Percentiles rank a stretch among this genome's conserved stretches.
These are phyloP conservation scores for Aspergillus saccharolyticus DNA, from an alignment of 495 filamentous ascomycete genomes.

Conservation along the genomic window DNA sequence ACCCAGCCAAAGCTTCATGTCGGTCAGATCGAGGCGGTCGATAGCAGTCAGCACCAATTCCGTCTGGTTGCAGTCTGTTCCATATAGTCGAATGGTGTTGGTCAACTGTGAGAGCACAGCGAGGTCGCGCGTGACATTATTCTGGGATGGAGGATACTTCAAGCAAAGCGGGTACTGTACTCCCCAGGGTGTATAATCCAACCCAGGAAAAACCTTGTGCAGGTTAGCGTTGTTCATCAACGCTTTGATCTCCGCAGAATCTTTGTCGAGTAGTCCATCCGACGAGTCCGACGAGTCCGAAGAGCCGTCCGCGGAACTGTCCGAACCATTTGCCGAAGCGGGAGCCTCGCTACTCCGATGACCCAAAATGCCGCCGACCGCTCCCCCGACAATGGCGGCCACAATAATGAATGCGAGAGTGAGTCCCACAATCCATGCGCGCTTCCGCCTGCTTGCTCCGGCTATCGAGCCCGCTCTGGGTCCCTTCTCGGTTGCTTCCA, in stretches of 20 bases:
- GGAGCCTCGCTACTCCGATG: slow-evolving; percentile 27
- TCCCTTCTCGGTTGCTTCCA: slow-evolving; percentile 21
- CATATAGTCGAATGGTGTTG: slow-evolving; percentile 84
- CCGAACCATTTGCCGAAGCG: slow-evolving; percentile 17
- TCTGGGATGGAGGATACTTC: slow-evolving; percentile 72
- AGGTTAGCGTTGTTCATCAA: slow-evolving; percentile 75
- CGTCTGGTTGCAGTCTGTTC: slow-evolving; percentile 97
- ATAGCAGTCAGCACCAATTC: slow-evolving; percentile 89
- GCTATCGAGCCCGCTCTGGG: slow-evolving; percentile 51
- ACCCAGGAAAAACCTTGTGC: slow-evolving; percentile 93
- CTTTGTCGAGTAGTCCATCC: slow-evolving; percentile 59
- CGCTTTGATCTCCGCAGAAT: slow-evolving; percentile 74
- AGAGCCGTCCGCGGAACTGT: slow-evolving; percentile 32
- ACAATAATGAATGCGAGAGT: slow-evolving; percentile 59
- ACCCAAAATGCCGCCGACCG: slow-evolving; percentile 67
- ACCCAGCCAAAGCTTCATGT: slow-evolving; percentile 91
- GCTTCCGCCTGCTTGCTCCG: slow-evolving; percentile 59
- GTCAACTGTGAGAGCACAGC: slow-evolving; percentile 90
- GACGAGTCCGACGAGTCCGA: slow-evolving; percentile 47
- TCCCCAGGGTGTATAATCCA: slow-evolving; percentile 92
- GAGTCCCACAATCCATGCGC: slow-evolving; percentile 62
- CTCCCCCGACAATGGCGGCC: slow-evolving; percentile 70
- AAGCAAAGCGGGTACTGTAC: slow-evolving; percentile 86
- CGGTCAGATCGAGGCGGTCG: slow-evolving; percentile 61
- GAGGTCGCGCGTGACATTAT: slow-evolving; percentile 89